A percentile compares a stretch with the other conserved stretches of the same genome.
Conservation (phyloP, 1,139 yeast genomes). For the Cylindricascospora bacillispora region DNA sequence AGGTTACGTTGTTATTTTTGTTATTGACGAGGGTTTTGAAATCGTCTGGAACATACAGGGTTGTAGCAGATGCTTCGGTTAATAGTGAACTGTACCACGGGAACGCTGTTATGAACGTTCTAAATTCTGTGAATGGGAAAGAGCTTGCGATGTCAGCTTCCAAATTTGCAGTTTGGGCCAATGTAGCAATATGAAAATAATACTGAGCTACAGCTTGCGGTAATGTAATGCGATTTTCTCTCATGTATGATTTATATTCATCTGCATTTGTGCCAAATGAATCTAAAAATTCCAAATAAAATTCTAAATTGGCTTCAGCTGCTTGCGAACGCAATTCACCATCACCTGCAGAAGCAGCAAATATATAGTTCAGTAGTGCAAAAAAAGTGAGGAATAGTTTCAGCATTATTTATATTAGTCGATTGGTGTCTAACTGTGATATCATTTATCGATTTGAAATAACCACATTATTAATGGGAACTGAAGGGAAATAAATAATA, state of each 20-base stretch:
- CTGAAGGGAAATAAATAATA: too few relatives aligned
- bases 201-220: slow-evolving; percentile 23
- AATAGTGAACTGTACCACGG: slow-evolving; percentile 33
- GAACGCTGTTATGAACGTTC: slow-evolving; percentile 30
- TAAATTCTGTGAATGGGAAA: slow-evolving; percentile 33
- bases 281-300: slow-evolving; percentile 22
- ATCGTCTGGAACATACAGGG: slow-evolving; percentile 29
- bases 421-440: too few relatives aligned
- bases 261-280: slow-evolving; percentile 21
- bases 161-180: slow-evolving; percentile 15
- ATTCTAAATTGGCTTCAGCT: slow-evolving; percentile 20
- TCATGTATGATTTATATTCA: slow-evolving; percentile 26
- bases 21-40: slow-evolving; percentile 22
- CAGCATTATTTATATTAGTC: too few relatives aligned
- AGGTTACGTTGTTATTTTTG: too few relatives aligned
- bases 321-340: slow-evolving; percentile 15
- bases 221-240: slow-evolving; percentile 15
- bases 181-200: slow-evolving; percentile 13
- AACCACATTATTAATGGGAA: too few relatives aligned
- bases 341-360: slow-evolving; percentile 1
- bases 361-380: not conserved
- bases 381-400: not conserved
- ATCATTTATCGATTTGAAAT: too few relatives aligned
- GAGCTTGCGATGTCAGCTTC: slow-evolving; percentile 23
- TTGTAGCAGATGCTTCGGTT: slow-evolving; percentile 24